Conservation (phyloP, 208 protist species). For the Wallacemonas sp. region DNA sequence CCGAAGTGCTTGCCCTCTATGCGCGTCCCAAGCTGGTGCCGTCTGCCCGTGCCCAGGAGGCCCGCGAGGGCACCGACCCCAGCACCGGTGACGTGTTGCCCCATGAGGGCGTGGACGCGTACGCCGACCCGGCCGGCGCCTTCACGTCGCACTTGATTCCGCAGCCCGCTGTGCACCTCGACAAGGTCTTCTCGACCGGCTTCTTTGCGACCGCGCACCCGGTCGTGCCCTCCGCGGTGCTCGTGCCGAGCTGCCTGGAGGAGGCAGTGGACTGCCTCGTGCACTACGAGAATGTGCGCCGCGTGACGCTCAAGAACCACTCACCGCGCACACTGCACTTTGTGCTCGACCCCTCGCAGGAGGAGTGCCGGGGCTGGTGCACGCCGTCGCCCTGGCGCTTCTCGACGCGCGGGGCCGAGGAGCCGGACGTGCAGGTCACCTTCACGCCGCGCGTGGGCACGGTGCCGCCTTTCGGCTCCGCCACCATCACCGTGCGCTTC, state of each 20-base stretch:
- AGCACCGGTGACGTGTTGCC: background rate
- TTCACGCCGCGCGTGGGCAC: slow-evolving; percentile 69
- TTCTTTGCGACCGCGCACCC: slow-evolving; percentile 86
- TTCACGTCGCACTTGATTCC: slow-evolving; percentile 32
- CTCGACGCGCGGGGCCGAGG: slow-evolving; percentile 28
- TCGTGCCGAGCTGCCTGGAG: slow-evolving; percentile 69
- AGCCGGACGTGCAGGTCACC: slow-evolving; percentile 42
- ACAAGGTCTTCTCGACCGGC: slow-evolving; percentile 60
- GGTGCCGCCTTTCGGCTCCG: slow-evolving; percentile 46
- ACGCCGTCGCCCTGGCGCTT: slow-evolving; percentile 25
- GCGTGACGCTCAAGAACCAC: slow-evolving; percentile 74
- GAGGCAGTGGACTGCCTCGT: slow-evolving; percentile 82
- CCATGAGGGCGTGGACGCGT: slow-evolving; percentile 6
- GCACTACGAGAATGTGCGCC: slow-evolving; percentile 60
- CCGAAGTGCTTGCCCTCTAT: slow-evolving; percentile 23
- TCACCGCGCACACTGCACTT: slow-evolving; percentile 75
- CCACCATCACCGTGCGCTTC: slow-evolving; percentile 65
- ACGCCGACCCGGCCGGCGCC: slow-evolving; percentile 42
- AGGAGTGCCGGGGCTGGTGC: slow-evolving; percentile 35
- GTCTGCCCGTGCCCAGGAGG: slow-evolving; percentile 13
- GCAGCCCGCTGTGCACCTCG: background rate
- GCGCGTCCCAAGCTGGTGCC: slow-evolving; percentile 24
- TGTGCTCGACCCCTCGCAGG: slow-evolving; percentile 59
- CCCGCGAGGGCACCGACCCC: slow-evolving; percentile 14
- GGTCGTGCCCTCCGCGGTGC: slow-evolving; percentile 42